These are phyloP conservation scores for Saitozyma sp. DNA, from an alignment of 768 basidiomycete species.

Conservation along the genomic window DNA sequence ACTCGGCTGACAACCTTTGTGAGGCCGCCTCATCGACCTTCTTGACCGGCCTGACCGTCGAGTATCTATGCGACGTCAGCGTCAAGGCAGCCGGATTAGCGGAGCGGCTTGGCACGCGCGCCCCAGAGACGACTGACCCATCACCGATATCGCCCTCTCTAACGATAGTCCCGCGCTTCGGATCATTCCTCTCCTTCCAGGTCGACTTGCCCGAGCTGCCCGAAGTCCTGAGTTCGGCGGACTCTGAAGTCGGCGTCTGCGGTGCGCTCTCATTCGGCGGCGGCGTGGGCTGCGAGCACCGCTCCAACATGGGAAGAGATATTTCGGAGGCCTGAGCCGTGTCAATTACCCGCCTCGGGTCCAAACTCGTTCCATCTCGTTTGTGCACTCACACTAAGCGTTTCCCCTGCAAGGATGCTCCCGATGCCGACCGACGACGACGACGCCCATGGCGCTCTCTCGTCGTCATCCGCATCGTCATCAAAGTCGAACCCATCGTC, in stretches of 20 bases:
- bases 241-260: slow-evolving; percentile 71
- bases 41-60: slow-evolving; percentile 91
- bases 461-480: slow-evolving; percentile 15
- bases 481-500: slow-evolving; percentile 54
- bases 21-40: slow-evolving; percentile 80
- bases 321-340: slow-evolving; percentile 55
- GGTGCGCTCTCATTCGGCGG: slow-evolving; percentile 47
- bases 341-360: background rate
- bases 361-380: background rate
- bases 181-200: slow-evolving; percentile 70
- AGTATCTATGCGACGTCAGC: slow-evolving; percentile 54
- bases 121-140: slow-evolving; percentile 56
- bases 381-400: background rate
- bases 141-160: slow-evolving; percentile 80
- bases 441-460: slow-evolving; percentile 32
- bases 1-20: slow-evolving; percentile 73
- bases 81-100: background rate
- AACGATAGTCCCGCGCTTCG: slow-evolving; percentile 71
- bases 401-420: background rate
- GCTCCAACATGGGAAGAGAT: slow-evolving; percentile 55
- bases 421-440: slow-evolving; percentile 1
- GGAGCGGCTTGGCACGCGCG: background rate
- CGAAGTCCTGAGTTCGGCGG: slow-evolving; percentile 46
- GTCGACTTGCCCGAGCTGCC: slow-evolving; percentile 63
- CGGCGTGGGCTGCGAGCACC: slow-evolving; percentile 49